These are phyloP conservation scores for Graphilbum sp. DNA, from an alignment of 2,329 filamentous ascomycete genomes.

Conservation along the genomic window DNA sequence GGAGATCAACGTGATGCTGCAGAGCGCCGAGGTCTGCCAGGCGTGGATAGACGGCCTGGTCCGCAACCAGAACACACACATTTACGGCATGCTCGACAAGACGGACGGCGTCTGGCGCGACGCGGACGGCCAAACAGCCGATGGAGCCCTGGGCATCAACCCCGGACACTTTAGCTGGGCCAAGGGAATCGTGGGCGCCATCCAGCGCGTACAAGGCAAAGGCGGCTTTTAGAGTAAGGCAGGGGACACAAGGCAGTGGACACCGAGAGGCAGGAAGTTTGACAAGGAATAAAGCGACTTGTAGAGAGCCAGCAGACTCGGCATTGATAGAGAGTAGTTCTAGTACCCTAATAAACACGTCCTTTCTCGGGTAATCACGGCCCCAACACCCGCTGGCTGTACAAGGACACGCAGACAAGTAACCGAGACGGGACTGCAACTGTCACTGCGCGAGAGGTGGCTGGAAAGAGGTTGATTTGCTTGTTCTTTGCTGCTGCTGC, in stretches of 20 bases:
- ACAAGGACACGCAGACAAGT: too few species aligned
- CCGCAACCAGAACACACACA: slow-evolving; percentile 45
- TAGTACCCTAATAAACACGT: too few species aligned
- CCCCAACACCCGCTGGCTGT: too few species aligned
- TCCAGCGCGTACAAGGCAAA: slow-evolving; percentile 38
- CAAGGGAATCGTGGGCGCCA: slow-evolving; percentile 38
- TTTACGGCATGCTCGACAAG: slow-evolving; percentile 35
- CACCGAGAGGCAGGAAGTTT: too few species aligned
- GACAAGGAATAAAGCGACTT: too few species aligned
- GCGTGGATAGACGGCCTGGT: slow-evolving; percentile 39
- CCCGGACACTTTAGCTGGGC: slow-evolving; percentile 41
- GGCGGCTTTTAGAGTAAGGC: slow-evolving; percentile 29
- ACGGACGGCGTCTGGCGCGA: slow-evolving; percentile 49
- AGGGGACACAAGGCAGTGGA: too few species aligned
- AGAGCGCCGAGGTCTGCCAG: slow-evolving; percentile 42
- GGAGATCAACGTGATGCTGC: slow-evolving; percentile 62
- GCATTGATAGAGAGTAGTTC: too few species aligned
- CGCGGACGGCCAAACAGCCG: slow-evolving; percentile 27
- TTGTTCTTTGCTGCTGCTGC: background rate
- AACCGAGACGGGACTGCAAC: too few species aligned
- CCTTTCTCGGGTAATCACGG: too few species aligned
- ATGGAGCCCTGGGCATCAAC: slow-evolving; percentile 33
- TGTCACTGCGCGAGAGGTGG: too few species aligned
- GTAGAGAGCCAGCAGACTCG: too few species aligned
- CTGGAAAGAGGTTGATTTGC: background rate